phyloP scores from a whole-genome alignment of 2,329 filamentous ascomycete species.

The Fusarium coicis region DNA sequence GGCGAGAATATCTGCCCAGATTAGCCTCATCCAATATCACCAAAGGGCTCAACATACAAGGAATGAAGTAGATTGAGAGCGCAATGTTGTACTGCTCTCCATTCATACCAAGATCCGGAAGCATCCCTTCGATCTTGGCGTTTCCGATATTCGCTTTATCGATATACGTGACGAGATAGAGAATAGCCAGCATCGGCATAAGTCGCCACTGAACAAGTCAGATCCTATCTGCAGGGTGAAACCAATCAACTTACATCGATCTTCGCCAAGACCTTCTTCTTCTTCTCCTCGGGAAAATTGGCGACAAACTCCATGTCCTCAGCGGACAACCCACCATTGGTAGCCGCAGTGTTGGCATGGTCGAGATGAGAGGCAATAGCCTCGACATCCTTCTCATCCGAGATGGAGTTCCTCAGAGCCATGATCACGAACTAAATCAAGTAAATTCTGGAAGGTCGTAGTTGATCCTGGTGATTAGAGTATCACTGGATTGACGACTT shows the following conservation, averaged over 20 bases:
- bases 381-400: slow-evolving; percentile 35
- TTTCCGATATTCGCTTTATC: slow-evolving; percentile 36
- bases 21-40: fast-evolving
- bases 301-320: slow-evolving; percentile 36
- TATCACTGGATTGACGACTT: background rate
- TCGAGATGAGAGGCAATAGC: slow-evolving; percentile 24
- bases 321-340: slow-evolving; percentile 6
- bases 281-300: slow-evolving; percentile 35
- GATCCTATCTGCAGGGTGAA: fast-evolving
- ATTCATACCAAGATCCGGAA: slow-evolving; percentile 18
- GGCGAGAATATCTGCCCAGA: slow-evolving; percentile 6
- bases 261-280: slow-evolving; percentile 36
- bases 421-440: background rate
- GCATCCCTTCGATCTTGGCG: slow-evolving; percentile 32
- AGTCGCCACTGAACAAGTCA: slow-evolving; percentile 17
- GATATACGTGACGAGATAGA: slow-evolving; percentile 30
- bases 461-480: background rate
- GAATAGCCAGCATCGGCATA: slow-evolving; percentile 27
- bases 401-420: slow-evolving; percentile 13
- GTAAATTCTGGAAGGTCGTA: background rate
- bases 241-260: slow-evolving; percentile 13
- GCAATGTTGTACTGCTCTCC: slow-evolving; percentile 34
- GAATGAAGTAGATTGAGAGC: slow-evolving; percentile 30
- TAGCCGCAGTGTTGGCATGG: background rate
- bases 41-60: background rate